phyloP scores from a whole-genome alignment of 345 rosid species.

The Cardamine chenopodiifolia region DNA sequence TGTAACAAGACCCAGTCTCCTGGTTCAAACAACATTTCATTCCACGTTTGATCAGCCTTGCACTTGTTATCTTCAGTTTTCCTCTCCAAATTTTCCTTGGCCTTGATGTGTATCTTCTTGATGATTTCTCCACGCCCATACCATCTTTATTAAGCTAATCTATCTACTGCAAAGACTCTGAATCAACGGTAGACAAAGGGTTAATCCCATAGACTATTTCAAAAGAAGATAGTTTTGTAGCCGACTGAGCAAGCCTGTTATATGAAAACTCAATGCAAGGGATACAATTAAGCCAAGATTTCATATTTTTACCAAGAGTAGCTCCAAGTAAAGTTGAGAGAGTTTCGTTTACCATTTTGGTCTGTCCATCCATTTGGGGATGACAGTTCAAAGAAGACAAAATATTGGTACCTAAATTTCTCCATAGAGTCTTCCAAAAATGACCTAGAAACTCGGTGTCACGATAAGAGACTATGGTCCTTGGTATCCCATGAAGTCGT shows the following conservation, averaged over 20 bases:
- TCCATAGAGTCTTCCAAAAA: neutral
- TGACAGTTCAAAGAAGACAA: neutral
- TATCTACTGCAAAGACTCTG: neutral
- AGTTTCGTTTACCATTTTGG: neutral
- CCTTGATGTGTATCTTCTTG: neutral
- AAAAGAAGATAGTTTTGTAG: neutral
- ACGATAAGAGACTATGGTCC: neutral
- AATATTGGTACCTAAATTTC: neutral
- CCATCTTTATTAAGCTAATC: neutral
- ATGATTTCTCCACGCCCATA: neutral
- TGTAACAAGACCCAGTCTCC: neutral
- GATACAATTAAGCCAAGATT: neutral
- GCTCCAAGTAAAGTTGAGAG: neutral
- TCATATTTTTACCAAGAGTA: neutral
- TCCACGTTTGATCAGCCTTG: neutral
- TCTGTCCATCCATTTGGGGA: neutral
- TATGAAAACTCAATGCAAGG: neutral
- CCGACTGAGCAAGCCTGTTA: neutral
- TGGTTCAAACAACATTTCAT: neutral
- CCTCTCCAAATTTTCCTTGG: too few relatives aligned
- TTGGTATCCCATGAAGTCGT: neutral
- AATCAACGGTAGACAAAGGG: neutral
- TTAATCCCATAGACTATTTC: too few relatives aligned
- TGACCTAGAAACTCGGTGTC: neutral
- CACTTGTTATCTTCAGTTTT: too few relatives aligned